Base-by-base conservation (phyloP, 805 yeast genomes). In the Kodamaea sagamina region DNA sequence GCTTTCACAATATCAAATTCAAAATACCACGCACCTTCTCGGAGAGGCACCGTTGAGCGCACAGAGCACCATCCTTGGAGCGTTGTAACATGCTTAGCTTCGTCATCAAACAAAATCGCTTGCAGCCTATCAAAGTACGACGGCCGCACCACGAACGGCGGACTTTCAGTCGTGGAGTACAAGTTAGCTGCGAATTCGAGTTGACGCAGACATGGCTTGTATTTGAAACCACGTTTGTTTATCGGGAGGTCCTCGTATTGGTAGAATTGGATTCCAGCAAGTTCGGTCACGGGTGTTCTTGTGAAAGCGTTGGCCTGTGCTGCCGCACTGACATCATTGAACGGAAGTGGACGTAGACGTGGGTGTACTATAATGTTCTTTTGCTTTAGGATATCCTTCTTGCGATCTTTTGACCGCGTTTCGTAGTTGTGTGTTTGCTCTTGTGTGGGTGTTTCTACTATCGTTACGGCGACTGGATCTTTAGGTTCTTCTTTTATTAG, bases 11-110 rank as follows among this genome's bases (percentile, higher is more conserved):
- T 76, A 42, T 78, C 74, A 48, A 81, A 83, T 61, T 92, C 98
- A 63, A 87, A 81, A 61, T 83, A 92, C 71, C 86, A 84, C 12
- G 61, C 63, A 0, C 98, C 99, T 50, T 86, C 90, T 19, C 85
- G 70, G 8, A 92, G 71, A 1, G 87, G 82, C 1, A 84, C 79
- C 60, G 85, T 89, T 4, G 89, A 74, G 36, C 97, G 65, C 0
- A 80, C 79, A 25, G 87, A 80, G 48, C 93, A 71, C 89, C 95
- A 93, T 0, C 97, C 97, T 40, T 71, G 74, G 4, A 65, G 63
- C 1, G 88, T 77, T 0, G 86, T 75, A 0, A 83, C 82, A 3
- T 70, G 57, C 3, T 49, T 39, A 50, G 61, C 49, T 17, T 59
- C 58, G 12, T 61, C 58, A 41, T 56, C 55, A 40, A 61, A 61